These are phyloP conservation scores for Vaccinium vitisidaea DNA, from an alignment of 148 eudicot species.

Conservation along the genomic window DNA sequence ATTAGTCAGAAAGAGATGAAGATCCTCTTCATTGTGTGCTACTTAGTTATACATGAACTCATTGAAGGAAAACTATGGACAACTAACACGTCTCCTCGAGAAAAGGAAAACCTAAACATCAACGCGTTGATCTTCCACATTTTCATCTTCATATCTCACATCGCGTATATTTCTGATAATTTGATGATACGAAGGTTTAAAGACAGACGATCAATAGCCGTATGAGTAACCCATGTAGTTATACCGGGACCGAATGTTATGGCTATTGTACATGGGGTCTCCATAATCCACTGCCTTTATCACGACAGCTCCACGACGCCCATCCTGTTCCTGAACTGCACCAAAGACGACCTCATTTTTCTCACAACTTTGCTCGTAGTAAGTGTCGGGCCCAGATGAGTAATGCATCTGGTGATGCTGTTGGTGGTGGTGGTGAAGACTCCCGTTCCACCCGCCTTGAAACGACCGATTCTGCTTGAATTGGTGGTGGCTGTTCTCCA, in stretches of 20 bases:
- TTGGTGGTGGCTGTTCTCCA: constrained; percentile 35
- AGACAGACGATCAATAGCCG: constrained; percentile 37
- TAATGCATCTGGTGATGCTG: constrained; percentile 56
- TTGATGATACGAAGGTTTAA: background rate
- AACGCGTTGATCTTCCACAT: constrained; percentile 1
- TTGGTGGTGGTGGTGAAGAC: constrained; percentile 36
- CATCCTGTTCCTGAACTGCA: constrained; percentile 80
- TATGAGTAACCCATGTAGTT: constrained; percentile 84
- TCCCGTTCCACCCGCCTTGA: constrained; percentile 40
- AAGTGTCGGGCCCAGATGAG: constrained; percentile 43
- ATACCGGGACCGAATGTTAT: constrained; percentile 57
- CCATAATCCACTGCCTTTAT: constrained; percentile 80
- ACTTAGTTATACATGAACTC: background rate
- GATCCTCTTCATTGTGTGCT: background rate
- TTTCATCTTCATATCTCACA: constrained; percentile 16
- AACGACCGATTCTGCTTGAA: constrained; percentile 38
- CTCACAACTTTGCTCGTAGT: constrained; percentile 51
- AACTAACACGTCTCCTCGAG: background rate
- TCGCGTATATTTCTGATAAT: background rate
- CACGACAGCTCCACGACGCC: constrained; percentile 66
- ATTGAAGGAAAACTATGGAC: background rate
- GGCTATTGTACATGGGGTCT: constrained; percentile 48
- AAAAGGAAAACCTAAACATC: background rate
- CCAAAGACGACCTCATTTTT: constrained; percentile 83
- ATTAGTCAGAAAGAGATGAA: background rate